Evolutionary conservation across 31 red algal species (phyloP), one percentile per base, ranked within the genome.

Genomic region (Endocladia muricata): DNA sequence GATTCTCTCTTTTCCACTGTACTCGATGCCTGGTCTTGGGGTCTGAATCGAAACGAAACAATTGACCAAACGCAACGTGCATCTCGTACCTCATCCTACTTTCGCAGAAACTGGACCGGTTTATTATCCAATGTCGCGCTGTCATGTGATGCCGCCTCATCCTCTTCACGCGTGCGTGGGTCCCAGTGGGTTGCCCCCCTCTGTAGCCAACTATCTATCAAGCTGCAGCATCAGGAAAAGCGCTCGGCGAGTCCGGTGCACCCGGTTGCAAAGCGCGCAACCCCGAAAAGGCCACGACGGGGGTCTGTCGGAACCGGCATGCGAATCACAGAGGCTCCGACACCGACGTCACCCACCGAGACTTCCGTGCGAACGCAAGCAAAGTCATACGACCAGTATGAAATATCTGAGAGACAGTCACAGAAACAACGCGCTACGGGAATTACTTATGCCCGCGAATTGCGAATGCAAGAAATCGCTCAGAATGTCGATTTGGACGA

Each of bases 401-500:
- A 40, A 28, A 2, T 33, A 58, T 2, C 7, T 41, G 26, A 30
- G 57, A 17, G 22, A n/a, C 2, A 40, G 31, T 61, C 17, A 41
- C 37, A 58, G 15, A 37, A 37, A 17, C 11, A 2, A 22, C 64
- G 54, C 25, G 38, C 43, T 37, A 22, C 36, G 66, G 49, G 64
- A 37, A 37, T 61, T 19, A 6, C 43, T 23, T 62, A 90, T 51
- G 54, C 37, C 23, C 86, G 64, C 28, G 86, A 90, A 33, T 41
- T 70, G 52, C 51, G 65, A 19, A 55, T 77, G 41, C 61, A 82
- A 54, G 29, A 83, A 57, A 65, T 58, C 25, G 61, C 62, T 21
- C 52, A 55, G 6, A 56, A 54, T 22, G 31, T 79, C 49, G 74
- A 88, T 34, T 41, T 8, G 3, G 74, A 79, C 66, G 68, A 84